Conservation (phyloP, 2,329 filamentous ascomycete species). For the Ophiosphaerella korrae region DNA sequence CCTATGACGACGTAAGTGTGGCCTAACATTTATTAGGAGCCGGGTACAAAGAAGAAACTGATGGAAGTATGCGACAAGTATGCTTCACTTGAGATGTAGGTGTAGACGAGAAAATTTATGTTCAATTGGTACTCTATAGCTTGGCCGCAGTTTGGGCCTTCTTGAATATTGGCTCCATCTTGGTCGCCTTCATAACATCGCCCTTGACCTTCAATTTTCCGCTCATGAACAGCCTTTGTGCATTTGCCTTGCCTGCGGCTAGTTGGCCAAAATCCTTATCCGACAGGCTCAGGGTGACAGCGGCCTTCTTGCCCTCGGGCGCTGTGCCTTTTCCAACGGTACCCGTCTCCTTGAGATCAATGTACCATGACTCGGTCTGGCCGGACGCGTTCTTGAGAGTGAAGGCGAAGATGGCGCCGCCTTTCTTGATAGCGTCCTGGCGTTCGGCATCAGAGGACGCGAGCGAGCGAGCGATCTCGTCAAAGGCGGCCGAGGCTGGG, state of each 20-base stretch:
- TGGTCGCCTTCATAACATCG: constrained; percentile 97
- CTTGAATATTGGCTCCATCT: constrained; percentile 76
- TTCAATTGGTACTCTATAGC: constrained; percentile 29
- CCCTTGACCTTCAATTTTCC: constrained; percentile 98
- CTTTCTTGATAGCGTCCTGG: constrained; percentile 88
- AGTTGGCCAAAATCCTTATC: constrained; percentile 88
- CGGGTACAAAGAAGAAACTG: too few relatives aligned
- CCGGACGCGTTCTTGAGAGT: constrained; percentile 85
- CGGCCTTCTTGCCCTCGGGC: constrained; percentile 75
- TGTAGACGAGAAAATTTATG: too few relatives aligned
- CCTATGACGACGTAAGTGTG: too few relatives aligned
- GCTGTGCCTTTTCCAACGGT: constrained; percentile 76
- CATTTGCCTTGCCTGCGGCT: constrained; percentile 85
- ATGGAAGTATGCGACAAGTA: too few relatives aligned
- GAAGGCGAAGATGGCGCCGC: constrained; percentile 86
- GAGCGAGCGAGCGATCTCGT: constrained; percentile 78
- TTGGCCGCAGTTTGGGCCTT: constrained; percentile 45
- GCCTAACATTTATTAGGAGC: too few relatives aligned
- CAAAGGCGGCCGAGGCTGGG: constrained; percentile 89
- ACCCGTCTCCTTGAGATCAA: constrained; percentile 92
- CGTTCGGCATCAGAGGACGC: constrained; percentile 71
- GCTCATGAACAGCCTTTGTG: constrained; percentile 95
- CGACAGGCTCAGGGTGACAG: constrained; percentile 82
- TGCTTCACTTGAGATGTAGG: too few relatives aligned
- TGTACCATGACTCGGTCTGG: constrained; percentile 85